Evolutionary conservation across 2,329 filamentous ascomycete species (phyloP).

Genomic region (Chrysosporium queenslandicum): DNA sequence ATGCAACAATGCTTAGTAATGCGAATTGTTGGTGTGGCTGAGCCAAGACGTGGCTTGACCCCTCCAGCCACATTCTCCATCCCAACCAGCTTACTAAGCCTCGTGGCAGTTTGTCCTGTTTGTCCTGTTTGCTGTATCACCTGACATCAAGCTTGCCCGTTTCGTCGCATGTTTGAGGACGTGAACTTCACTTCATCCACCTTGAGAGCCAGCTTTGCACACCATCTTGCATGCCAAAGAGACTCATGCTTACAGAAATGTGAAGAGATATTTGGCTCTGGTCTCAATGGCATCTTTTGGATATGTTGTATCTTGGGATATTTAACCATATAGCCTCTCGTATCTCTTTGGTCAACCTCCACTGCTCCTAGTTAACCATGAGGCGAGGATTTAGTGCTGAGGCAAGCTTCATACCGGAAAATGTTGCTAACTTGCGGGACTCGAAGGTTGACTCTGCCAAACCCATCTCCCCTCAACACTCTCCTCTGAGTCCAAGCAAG

Average conservation of each 20-base stretch:
- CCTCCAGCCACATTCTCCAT: too few relatives aligned
- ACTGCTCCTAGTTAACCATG: too few relatives aligned
- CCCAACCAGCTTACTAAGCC: too few relatives aligned
- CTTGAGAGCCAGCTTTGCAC: neutral
- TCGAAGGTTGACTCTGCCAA: slow-evolving; percentile 14
- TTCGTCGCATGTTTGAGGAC: too few relatives aligned
- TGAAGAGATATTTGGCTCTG: neutral
- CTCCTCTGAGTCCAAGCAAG: slow-evolving; percentile 24
- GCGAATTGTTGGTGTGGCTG: too few relatives aligned
- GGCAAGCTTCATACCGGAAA: slow-evolving; percentile 21
- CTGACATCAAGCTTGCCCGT: neutral
- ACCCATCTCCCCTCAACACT: slow-evolving; percentile 22
- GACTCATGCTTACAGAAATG: neutral
- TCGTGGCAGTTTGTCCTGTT: neutral
- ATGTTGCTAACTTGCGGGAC: neutral
- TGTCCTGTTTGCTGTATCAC: neutral
- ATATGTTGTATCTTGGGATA: neutral
- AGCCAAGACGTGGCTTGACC: too few relatives aligned
- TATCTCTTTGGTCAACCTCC: too few relatives aligned
- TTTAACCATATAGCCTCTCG: too few relatives aligned
- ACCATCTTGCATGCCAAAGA: neutral
- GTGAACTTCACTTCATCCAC: neutral
- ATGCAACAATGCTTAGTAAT: too few relatives aligned
- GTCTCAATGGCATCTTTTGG: neutral
- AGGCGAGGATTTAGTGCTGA: too few relatives aligned